A percentile compares a stretch with the other conserved stretches of the same genome.
These are phyloP conservation scores for Aspergillus piperis DNA, from an alignment of 2,329 filamentous ascomycete genomes.

Conservation along the genomic window DNA sequence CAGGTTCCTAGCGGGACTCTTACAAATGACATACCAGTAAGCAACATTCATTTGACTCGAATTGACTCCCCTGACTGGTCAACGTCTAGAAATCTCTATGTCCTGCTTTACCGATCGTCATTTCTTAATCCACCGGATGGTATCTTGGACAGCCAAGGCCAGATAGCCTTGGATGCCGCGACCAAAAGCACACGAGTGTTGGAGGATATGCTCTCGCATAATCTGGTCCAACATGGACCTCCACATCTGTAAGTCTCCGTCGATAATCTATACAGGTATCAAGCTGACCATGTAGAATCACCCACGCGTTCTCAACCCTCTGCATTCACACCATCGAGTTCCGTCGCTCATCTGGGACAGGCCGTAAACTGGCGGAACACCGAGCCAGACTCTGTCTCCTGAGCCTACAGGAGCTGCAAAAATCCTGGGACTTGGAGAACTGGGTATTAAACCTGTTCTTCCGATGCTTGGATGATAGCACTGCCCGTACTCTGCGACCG, in stretches of 20 bases:
- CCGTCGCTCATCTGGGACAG: conserved; percentile 38
- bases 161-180: conserved; percentile 49
- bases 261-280: background rate
- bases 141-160: conserved; percentile 36
- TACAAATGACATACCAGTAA: conserved; percentile 51
- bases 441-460: conserved; percentile 54
- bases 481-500: conserved; percentile 41
- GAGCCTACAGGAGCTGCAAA: conserved; percentile 51
- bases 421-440: conserved; percentile 53
- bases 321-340: conserved; percentile 53
- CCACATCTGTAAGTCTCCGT: conserved; percentile 42
- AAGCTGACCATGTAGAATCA: conserved; percentile 37
- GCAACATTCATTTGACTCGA: background rate
- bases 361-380: conserved; percentile 50
- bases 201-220: conserved; percentile 50
- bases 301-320: conserved; percentile 51
- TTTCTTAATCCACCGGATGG: conserved; percentile 40
- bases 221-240: conserved; percentile 47
- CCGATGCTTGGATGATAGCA: conserved; percentile 50
- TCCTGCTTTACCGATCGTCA: conserved; percentile 48
- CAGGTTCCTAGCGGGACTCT: conserved; percentile 43
- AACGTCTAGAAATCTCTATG: conserved; percentile 45
- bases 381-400: conserved; percentile 52
- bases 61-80: background rate
- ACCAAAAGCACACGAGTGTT: conserved; percentile 50